Evolutionary conservation across 495 filamentous ascomycete genomes (phyloP), one percentile per base, ranked within the genome.

Genomic region (Neurospora sp.): DNA sequence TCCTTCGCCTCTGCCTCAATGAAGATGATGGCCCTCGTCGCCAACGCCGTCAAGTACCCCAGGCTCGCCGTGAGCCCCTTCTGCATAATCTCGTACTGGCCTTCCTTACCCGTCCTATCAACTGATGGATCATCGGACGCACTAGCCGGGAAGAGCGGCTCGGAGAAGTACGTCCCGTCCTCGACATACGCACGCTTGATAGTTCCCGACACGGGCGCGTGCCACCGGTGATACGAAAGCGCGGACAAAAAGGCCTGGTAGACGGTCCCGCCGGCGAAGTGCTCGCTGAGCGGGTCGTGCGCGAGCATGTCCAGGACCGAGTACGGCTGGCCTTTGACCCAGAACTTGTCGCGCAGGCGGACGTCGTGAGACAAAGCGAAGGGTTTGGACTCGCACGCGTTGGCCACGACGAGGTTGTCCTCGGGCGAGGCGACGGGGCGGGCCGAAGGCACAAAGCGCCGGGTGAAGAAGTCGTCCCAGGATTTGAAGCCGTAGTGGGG

Each of bases 381-480:
- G 2, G 85, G 87, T 39, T 83, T 85, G 6, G 87, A 89, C 76
- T 93, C 92, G 80, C 91, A 93, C 0, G 86, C 87, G 76, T 90
- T 92, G 39, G 82, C 85, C 39, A 93, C 86, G 22, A 92, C 83
- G 5, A 76, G 75, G 78, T 86, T 80, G 73, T 88, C 80, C 10
- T 85, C 82, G 0, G 89, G 88, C 0, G 80, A 77, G 0, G 85
- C 87, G 7, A 93, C 80, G 4, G 91, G 91, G 0, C 91, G 86
- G 3, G 89, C 82, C 14, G 81, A 80, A 0, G 84, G 79, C 1
- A 82, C 82, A 70, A 92, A 86, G 3, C 83, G 59, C 18, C 92
- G 87, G 0, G 89, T 92, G 81, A 94, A 94, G 82, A 93, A 94
- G 71, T 90, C 84, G 73, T 94, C 90, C 91, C 91, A 93, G 1